These are phyloP conservation scores for Arabis alpina DNA, from an alignment of 345 rosid genomes.

Conservation along the genomic window DNA sequence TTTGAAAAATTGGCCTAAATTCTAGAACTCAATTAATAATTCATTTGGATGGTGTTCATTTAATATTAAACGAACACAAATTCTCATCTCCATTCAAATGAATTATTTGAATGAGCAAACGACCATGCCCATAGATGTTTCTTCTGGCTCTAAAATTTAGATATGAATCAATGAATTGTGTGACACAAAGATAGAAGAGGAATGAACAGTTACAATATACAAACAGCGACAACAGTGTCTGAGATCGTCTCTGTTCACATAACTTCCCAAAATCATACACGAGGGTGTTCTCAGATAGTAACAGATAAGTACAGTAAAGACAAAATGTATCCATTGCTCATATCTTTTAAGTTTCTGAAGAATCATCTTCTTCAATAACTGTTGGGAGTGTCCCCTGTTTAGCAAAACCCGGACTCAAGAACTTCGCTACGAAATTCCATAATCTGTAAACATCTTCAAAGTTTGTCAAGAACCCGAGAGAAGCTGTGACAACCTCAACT, in stretches of 20 bases:
- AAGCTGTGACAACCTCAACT: slow-evolving; percentile 94
- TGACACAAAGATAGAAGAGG: slow-evolving; percentile 25
- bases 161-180: slow-evolving; percentile 41
- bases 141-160: slow-evolving; percentile 11
- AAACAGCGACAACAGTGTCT: slow-evolving; percentile 30
- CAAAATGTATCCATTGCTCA: slow-evolving; percentile 23
- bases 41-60: too few relatives aligned
- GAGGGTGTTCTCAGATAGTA: slow-evolving; percentile 27
- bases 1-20: too few relatives aligned
- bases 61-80: too few relatives aligned
- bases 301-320: slow-evolving; percentile 32
- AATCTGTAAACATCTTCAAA: slow-evolving; percentile 94
- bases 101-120: too few relatives aligned
- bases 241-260: slow-evolving; percentile 31
- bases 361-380: slow-evolving; percentile 63
- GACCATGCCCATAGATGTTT: background rate
- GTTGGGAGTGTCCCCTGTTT: slow-evolving; percentile 77
- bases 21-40: too few relatives aligned
- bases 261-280: slow-evolving; percentile 38
- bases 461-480: slow-evolving; percentile 91
- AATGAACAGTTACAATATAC: slow-evolving; percentile 32
- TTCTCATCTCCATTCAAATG: too few relatives aligned
- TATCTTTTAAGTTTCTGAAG: slow-evolving; percentile 48
- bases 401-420: slow-evolving; percentile 73
- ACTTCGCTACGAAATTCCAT: slow-evolving; percentile 92